Evolutionary conservation across 1,139 yeast genomes (phyloP), one percentile per base, ranked within the genome.

Genomic region (Suhomyces guaymorum): DNA sequence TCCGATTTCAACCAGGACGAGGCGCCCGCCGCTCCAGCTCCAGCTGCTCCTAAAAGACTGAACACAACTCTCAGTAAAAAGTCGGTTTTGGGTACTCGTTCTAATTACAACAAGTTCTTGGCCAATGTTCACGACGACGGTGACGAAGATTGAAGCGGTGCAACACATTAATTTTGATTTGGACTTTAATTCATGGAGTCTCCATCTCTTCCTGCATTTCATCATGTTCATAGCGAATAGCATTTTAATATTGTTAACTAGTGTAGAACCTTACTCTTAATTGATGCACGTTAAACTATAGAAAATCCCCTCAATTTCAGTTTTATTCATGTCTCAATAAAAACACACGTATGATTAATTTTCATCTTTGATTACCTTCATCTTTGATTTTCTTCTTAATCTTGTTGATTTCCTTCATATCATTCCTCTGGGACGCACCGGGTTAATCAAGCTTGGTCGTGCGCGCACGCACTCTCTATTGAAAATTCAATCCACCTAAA

Each of bases 81-180:
- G 35, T 61, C 69, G 2, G 63, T 69, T 3, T 55, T 70, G 41
- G 72, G 73, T 1, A 70, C 75, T 2, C 50, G 71, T 19, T 63
- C 61, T 14, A 66, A 66, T 39, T 69, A 70, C 47, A 55, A 55
- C 35, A 59, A 54, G 41, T 69, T 70, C 40, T 38, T 69, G 39
- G 70, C 69, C 24, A 63, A 63, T 40, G 69, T 46, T 14, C 42
- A 38, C 7, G 45, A 42, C 18, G 46, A 42, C 16, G 47, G 44
- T 18, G 26, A 37, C 26, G 39, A 35, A 11, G 41, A 33, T 15
- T 33, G n/a, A n/a, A 30, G 25, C 9, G 19, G 19, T 17, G 7
- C 19, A 17, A 17, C 8, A n/a, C n/a, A n/a, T n/a, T n/a, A n/a
- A n/a, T 18, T 18, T 18, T 18, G 20, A 18, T 18, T n/a, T n/a